phyloP scores from a whole-genome alignment of 2,329 filamentous ascomycete genomes.

The Fragosphaeria purpurea region DNA sequence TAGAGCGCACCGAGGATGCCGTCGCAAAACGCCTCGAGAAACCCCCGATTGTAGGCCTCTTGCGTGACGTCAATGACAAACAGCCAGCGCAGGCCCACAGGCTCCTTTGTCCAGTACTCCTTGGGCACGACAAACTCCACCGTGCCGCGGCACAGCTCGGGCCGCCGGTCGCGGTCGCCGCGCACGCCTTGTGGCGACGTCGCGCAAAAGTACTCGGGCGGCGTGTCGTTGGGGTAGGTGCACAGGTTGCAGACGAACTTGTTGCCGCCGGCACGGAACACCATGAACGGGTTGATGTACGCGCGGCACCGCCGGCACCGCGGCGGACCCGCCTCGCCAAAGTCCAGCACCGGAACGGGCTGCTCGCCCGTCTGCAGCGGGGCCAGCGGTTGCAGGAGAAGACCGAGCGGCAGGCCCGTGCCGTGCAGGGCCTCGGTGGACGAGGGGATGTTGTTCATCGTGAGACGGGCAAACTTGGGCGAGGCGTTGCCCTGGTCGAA shows the following conservation, averaged over 20 bases:
- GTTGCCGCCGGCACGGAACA: conserved; percentile 85
- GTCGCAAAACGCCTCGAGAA: conserved; percentile 80
- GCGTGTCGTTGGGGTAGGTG: conserved; percentile 90
- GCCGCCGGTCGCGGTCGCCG: conserved; percentile 78
- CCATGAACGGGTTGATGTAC: conserved; percentile 99
- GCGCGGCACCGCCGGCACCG: conserved; percentile 86
- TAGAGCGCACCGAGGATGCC: conserved; percentile 82
- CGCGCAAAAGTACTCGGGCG: conserved; percentile 85
- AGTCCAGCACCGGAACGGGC: conserved; percentile 85
- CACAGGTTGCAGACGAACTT: conserved; percentile 98
- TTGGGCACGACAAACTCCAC: conserved; percentile 96
- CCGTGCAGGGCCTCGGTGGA: conserved; percentile 68
- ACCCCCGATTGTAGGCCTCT: conserved; percentile 83
- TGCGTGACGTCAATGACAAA: conserved; percentile 92
- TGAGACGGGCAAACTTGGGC: conserved; percentile 84
- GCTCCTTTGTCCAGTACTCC: conserved; percentile 96
- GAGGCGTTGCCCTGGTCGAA: conserved; percentile 94
- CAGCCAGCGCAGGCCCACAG: conserved; percentile 75
- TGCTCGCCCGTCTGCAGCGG: conserved; percentile 73
- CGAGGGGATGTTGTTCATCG: conserved; percentile 85
- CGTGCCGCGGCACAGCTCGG: conserved; percentile 82
- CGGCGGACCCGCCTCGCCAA: conserved; percentile 82
- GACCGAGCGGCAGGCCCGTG: conserved; percentile 75
- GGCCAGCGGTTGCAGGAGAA: conserved; percentile 82
- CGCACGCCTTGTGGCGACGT: conserved; percentile 78